Evolutionary conservation across 805 yeast species (phyloP).

Genomic region (Ogataea thermomethanolica): DNA sequence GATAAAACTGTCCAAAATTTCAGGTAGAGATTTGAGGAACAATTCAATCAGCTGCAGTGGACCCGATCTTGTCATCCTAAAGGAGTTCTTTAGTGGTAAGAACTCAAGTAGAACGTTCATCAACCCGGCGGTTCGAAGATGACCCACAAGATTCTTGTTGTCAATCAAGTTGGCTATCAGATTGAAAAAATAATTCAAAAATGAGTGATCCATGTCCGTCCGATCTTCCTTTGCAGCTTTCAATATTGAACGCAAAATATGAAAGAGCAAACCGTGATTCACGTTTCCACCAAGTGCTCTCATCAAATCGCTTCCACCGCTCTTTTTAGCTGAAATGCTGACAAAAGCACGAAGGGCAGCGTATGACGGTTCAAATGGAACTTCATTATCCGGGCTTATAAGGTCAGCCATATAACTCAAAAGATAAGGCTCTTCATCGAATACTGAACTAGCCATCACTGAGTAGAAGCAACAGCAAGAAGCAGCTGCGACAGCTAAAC

Average conservation of each 20-base stretch:
- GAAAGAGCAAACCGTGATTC: slow-evolving; percentile 77
- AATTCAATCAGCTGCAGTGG: slow-evolving; percentile 57
- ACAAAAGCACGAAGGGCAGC: slow-evolving; percentile 67
- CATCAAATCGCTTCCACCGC: slow-evolving; percentile 73
- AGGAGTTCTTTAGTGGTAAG: slow-evolving; percentile 47
- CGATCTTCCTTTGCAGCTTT: slow-evolving; percentile 41
- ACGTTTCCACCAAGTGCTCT: slow-evolving; percentile 82
- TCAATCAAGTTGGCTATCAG: slow-evolving; percentile 61
- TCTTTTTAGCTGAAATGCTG: slow-evolving; percentile 60
- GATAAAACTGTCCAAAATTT: slow-evolving; percentile 59
- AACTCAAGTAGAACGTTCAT: slow-evolving; percentile 63
- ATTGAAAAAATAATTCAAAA: slow-evolving; percentile 46
- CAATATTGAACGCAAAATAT: slow-evolving; percentile 61
- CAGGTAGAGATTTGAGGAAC: slow-evolving; percentile 42
- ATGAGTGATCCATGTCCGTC: slow-evolving; percentile 24
- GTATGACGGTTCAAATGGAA: slow-evolving; percentile 51
- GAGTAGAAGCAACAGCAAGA: slow-evolving; percentile 55
- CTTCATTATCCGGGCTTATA: slow-evolving; percentile 59
- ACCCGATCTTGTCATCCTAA: slow-evolving; percentile 56
- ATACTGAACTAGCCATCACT: slow-evolving; percentile 58
- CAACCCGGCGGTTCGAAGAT: slow-evolving; percentile 73
- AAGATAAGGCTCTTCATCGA: slow-evolving; percentile 69
- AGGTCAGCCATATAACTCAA: slow-evolving; percentile 68
- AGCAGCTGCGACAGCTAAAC: slow-evolving; percentile 62
- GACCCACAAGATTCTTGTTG: slow-evolving; percentile 49